phyloP scores from a whole-genome alignment of 495 filamentous ascomycete species.

The Neurospora sublineolata region DNA sequence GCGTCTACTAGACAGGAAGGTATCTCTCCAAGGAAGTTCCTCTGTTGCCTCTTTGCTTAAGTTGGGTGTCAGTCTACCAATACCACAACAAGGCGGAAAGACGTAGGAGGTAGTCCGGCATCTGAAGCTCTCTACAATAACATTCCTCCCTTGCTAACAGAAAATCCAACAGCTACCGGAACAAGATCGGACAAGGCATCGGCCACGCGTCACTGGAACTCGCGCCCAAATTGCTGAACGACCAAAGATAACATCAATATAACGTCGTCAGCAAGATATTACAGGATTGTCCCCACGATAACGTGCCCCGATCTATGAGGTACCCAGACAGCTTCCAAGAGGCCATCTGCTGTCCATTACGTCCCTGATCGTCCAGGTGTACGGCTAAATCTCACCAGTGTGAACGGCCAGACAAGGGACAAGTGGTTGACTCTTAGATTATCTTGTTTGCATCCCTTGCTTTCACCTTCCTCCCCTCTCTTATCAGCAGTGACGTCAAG shows the following conservation, averaged over 20 bases:
- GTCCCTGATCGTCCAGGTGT: constrained; percentile 4
- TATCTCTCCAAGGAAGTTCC: background rate
- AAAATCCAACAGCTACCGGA: background rate
- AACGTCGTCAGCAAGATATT: background rate
- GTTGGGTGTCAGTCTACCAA: background rate
- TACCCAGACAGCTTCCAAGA: constrained; percentile 1
- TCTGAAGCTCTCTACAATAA: background rate
- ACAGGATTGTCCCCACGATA: background rate
- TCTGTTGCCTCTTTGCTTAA: background rate
- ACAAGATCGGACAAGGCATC: background rate
- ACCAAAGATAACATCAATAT: background rate
- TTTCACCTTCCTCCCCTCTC: background rate
- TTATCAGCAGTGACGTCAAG: constrained; percentile 4
- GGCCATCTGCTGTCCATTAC: background rate
- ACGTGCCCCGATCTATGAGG: background rate
- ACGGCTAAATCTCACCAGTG: constrained; percentile 15
- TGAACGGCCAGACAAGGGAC: constrained; percentile 20
- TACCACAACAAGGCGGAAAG: background rate
- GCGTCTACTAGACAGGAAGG: background rate
- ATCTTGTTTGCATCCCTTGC: background rate
- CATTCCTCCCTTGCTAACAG: background rate
- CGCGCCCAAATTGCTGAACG: background rate
- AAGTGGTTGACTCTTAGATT: constrained; percentile 12
- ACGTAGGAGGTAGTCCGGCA: background rate
- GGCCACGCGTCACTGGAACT: background rate